These are phyloP conservation scores for Guadua angustifolia DNA, from an alignment of 176 grass and related monocot species.

Conservation along the genomic window DNA sequence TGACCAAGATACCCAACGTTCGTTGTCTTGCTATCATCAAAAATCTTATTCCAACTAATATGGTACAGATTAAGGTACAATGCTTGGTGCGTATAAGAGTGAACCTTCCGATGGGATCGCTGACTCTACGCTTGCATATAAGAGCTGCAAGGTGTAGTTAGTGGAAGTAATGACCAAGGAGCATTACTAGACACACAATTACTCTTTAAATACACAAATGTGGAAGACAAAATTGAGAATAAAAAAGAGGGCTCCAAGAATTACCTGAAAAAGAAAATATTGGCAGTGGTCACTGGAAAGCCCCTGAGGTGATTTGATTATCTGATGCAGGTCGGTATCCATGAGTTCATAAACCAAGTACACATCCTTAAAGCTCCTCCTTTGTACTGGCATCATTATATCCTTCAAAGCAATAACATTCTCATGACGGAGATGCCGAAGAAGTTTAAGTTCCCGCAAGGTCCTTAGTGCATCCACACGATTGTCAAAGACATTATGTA, in stretches of 20 bases:
- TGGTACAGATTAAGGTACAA: neutral
- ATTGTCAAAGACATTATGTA: conserved; percentile 71
- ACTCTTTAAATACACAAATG: neutral
- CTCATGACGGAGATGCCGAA: conserved; percentile 58
- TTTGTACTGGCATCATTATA: conserved; percentile 65
- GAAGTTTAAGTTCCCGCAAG: conserved; percentile 59
- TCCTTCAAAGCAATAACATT: conserved; percentile 71
- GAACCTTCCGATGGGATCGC: neutral
- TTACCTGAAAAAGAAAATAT: conserved; percentile 73
- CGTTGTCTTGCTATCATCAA: neutral
- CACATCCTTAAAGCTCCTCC: conserved; percentile 66
- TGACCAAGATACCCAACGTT: neutral
- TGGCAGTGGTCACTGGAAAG: conserved; percentile 72
- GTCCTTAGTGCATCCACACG: conserved; percentile 63
- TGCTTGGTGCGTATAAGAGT: neutral
- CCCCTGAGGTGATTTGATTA: conserved; percentile 60
- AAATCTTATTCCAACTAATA: neutral
- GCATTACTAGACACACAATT: neutral
- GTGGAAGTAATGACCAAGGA: neutral
- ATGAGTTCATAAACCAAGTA: conserved; percentile 70
- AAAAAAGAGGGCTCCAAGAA: too few species aligned
- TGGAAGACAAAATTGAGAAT: neutral
- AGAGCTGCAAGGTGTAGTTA: neutral
- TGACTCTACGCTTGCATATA: neutral
- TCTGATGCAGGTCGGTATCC: conserved; percentile 65